These are phyloP conservation scores for Cenchrus fungigraminus DNA, from an alignment of 176 grass and related monocot genomes.

Conservation along the genomic window DNA sequence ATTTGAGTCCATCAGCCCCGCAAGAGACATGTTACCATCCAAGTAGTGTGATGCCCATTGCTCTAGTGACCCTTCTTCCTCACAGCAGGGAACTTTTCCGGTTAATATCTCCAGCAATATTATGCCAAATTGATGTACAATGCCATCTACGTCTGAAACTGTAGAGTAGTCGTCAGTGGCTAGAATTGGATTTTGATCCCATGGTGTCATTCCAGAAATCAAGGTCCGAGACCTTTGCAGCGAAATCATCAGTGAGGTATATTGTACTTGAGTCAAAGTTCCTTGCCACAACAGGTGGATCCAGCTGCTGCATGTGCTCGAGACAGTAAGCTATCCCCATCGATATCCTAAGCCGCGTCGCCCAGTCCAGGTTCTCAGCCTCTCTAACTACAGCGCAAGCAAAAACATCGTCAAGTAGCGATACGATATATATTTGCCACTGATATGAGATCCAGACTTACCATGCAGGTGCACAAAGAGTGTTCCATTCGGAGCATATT, in stretches of 20 bases:
- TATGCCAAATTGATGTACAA: slow-evolving; percentile 63
- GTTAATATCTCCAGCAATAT: slow-evolving; percentile 79
- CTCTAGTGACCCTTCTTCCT: slow-evolving; percentile 49
- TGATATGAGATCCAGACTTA: slow-evolving; percentile 11
- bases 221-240: slow-evolving; percentile 70
- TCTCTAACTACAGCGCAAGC: slow-evolving; percentile 67
- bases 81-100: slow-evolving; percentile 43
- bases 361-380: slow-evolving; percentile 72
- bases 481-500: slow-evolving; percentile 82
- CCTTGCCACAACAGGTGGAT: slow-evolving; percentile 47
- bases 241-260: slow-evolving; percentile 80
- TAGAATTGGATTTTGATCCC: slow-evolving; percentile 10
- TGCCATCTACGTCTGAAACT: slow-evolving; percentile 12
- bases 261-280: slow-evolving; percentile 53
- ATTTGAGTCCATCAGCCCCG: slow-evolving; percentile 52
- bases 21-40: slow-evolving; percentile 32
- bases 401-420: background rate
- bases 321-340: slow-evolving; percentile 93
- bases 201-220: slow-evolving; percentile 52
- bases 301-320: slow-evolving; percentile 78
- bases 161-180: background rate
- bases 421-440: too few relatives aligned
- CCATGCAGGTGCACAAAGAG: slow-evolving; percentile 87
- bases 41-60: slow-evolving; percentile 41
- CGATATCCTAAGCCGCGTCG: slow-evolving; percentile 62